These are phyloP conservation scores for Dictyostelium intermedium DNA, from an alignment of 78 protist species.

Conservation along the genomic window DNA sequence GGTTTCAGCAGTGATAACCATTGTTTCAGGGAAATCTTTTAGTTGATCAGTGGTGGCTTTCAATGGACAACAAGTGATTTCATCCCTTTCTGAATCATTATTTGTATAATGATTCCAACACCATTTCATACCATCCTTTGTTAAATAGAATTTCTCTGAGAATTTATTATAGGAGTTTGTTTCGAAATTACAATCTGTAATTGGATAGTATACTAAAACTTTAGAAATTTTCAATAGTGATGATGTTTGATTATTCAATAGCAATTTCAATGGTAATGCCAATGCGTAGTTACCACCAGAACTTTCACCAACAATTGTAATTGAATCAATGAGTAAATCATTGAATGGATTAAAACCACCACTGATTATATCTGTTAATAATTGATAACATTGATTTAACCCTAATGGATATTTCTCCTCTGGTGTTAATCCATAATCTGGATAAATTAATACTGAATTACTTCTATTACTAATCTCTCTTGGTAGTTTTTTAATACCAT, in stretches of 20 bases:
- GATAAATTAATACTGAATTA: background rate
- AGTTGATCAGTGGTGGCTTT: constrained; percentile 14
- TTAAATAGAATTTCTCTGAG: background rate
- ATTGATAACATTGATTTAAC: background rate
- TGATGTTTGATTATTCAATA: background rate
- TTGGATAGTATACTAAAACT: background rate
- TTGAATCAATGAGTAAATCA: background rate
- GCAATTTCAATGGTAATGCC: background rate
- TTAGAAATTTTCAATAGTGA: background rate
- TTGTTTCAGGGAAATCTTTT: background rate
- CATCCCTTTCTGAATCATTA: background rate
- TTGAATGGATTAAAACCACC: background rate
- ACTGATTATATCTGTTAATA: background rate
- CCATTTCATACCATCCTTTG: background rate
- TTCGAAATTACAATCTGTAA: background rate
- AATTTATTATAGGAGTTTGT: background rate
- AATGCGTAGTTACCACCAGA: constrained; percentile 9
- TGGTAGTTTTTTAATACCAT: background rate
- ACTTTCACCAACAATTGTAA: background rate
- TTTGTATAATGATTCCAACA: background rate
- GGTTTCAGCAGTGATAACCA: background rate
- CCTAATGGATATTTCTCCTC: constrained; percentile 2
- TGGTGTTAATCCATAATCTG: constrained; percentile 7
- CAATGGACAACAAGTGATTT: background rate
- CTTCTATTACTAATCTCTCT: background rate